These are phyloP conservation scores for Acacia acuminata DNA, from an alignment of 306 rosid genomes.

Conservation along the genomic window DNA sequence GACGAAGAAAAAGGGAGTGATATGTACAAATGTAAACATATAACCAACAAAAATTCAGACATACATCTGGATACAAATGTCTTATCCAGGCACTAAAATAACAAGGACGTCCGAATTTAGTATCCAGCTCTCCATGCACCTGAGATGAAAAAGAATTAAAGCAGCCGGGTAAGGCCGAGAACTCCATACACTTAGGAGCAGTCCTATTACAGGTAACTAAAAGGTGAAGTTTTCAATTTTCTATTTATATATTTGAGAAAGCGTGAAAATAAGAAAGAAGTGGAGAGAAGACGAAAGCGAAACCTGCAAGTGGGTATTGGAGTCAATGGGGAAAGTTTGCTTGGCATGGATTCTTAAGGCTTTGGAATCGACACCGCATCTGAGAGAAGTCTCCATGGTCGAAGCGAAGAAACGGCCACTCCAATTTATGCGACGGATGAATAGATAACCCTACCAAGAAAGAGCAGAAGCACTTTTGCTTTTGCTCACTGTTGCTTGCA, in stretches of 20 bases:
- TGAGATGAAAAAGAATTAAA: constrained; percentile 23
- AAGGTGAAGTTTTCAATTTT: background rate
- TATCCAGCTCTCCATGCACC: constrained; percentile 90
- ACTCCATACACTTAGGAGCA: background rate
- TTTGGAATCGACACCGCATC: constrained; percentile 70
- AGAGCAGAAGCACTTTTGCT: background rate
- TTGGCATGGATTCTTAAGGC: constrained; percentile 74
- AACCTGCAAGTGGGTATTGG: constrained; percentile 77
- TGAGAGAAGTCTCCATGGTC: constrained; percentile 82
- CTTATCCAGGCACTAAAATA: constrained; percentile 50
- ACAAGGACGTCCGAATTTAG: constrained; percentile 61
- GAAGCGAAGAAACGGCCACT: background rate
- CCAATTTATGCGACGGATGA: background rate
- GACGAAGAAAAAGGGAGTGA: background rate
- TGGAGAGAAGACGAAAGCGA: background rate
- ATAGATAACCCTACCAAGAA: constrained; percentile 21
- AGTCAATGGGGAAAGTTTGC: constrained; percentile 62
- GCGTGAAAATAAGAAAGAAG: background rate
- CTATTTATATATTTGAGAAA: background rate
- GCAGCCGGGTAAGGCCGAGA: background rate
- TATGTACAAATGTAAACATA: background rate
- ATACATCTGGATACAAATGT: constrained; percentile 72
- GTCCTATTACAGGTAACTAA: background rate
- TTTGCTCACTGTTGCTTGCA: background rate
- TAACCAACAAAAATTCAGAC: constrained; percentile 5